phyloP scores from a whole-genome alignment of 2,329 filamentous ascomycete genomes.

The Xylaria sp. region DNA sequence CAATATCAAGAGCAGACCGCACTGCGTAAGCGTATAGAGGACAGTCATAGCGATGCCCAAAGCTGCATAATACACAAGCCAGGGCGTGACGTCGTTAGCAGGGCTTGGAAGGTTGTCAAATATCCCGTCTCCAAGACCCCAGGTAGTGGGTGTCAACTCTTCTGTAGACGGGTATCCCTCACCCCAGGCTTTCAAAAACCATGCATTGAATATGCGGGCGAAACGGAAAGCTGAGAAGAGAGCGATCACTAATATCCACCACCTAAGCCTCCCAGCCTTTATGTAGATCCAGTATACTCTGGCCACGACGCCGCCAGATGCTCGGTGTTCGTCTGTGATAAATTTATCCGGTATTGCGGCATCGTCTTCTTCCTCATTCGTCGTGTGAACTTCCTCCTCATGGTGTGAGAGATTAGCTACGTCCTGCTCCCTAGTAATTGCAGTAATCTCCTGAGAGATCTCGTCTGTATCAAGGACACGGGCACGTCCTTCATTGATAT shows the following conservation, averaged over 20 bases:
- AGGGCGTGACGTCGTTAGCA: constrained; percentile 73
- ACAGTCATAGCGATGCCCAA: constrained; percentile 72
- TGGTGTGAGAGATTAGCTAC: constrained; percentile 41
- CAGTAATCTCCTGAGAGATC: constrained; percentile 54
- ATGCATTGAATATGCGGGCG: constrained; percentile 73
- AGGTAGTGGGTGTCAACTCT: constrained; percentile 15
- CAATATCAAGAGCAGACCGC: constrained; percentile 79
- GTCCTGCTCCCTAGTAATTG: constrained; percentile 46
- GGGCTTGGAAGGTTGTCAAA: constrained; percentile 73
- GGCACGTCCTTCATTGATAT: constrained; percentile 72
- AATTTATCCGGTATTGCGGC: constrained; percentile 77
- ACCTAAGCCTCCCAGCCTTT: constrained; percentile 78
- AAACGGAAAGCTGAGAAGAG: constrained; percentile 73
- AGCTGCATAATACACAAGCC: constrained; percentile 77
- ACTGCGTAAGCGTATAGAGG: constrained; percentile 69
- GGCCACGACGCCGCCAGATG: constrained; percentile 78
- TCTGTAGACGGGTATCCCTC: constrained; percentile 70
- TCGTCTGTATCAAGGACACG: constrained; percentile 60
- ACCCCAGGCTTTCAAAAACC: constrained; percentile 89
- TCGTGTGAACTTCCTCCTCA: constrained; percentile 49
- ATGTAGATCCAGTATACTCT: constrained; percentile 88
- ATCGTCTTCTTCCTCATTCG: constrained; percentile 55
- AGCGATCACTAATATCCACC: constrained; percentile 75
- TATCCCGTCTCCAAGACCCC: constrained; percentile 42
- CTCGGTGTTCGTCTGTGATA: constrained; percentile 80